A percentile compares a stretch with the other conserved stretches of the same genome.
Conservation (phyloP, 1,139 yeast genomes). For the Yamadazyma trypodendri region DNA sequence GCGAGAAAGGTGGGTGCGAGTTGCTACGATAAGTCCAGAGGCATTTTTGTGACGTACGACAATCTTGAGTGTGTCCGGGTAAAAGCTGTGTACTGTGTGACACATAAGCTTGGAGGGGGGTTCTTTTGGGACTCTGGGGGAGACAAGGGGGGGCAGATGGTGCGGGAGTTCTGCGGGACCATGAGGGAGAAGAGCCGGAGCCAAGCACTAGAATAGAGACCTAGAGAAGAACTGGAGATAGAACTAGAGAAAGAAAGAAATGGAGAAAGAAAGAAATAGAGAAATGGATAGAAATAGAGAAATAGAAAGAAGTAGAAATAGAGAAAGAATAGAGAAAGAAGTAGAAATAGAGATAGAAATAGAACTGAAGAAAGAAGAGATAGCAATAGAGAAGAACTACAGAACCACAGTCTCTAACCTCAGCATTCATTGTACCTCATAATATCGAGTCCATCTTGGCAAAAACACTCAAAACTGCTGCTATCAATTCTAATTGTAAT, state of each 20-base stretch:
- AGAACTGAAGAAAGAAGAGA: neutral
- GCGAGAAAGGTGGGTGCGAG: constrained; percentile 54
- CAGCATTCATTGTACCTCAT: neutral
- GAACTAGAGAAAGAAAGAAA: neutral
- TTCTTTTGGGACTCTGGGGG: constrained; percentile 96
- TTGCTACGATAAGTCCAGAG: constrained; percentile 41
- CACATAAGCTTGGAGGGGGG: constrained; percentile 67
- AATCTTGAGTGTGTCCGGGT: constrained; percentile 48
- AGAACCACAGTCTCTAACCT: neutral
- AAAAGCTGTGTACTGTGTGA: constrained; percentile 61
- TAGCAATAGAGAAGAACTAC: neutral
- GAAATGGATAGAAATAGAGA: neutral
- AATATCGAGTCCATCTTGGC: constrained; percentile 57
- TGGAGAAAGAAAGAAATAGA: neutral
- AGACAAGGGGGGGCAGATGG: constrained; percentile 46
- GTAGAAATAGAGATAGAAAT: neutral
- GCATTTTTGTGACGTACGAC: constrained; percentile 64
- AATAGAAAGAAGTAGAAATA: neutral
- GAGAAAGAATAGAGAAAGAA: neutral
- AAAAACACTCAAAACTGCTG: constrained; percentile 74
- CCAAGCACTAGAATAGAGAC: constrained; percentile 3
- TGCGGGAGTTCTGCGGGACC: constrained; percentile 40
- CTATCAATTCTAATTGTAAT: constrained; percentile 80
- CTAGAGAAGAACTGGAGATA: neutral
- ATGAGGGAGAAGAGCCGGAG: constrained; percentile 32